phyloP scores from a whole-genome alignment of 805 yeast species.

The Starmerella floricola region DNA sequence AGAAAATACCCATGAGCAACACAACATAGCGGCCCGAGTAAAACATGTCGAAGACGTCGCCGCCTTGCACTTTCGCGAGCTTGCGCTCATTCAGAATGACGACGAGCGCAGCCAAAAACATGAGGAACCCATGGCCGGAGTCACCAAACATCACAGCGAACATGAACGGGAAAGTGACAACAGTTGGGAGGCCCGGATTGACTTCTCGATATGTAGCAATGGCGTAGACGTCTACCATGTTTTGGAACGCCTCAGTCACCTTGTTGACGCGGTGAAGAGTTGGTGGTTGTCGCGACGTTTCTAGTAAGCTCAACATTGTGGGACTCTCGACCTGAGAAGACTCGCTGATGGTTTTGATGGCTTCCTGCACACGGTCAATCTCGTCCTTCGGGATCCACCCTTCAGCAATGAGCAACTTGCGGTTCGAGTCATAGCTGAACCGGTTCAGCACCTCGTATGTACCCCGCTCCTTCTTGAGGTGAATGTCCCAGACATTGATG shows the following conservation, averaged over 20 bases:
- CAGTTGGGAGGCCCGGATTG: conserved; percentile 90
- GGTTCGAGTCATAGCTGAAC: conserved; percentile 68
- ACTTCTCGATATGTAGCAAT: conserved; percentile 86
- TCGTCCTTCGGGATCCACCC: conserved; percentile 93
- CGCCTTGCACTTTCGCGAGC: conserved; percentile 58
- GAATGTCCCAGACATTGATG: conserved; percentile 59
- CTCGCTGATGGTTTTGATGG: conserved; percentile 54
- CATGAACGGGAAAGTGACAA: conserved; percentile 94
- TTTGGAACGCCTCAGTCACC: conserved; percentile 85
- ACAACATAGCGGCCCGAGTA: conserved; percentile 84
- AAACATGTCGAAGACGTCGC: conserved; percentile 95
- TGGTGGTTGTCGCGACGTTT: conserved; percentile 73
- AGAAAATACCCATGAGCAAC: conserved; percentile 82
- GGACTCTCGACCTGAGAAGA: conserved; percentile 33
- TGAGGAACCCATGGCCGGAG: conserved; percentile 84
- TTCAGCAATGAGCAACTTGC: conserved; percentile 82
- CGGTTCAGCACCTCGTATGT: conserved; percentile 66
- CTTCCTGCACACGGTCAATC: conserved; percentile 47
- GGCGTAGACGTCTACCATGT: conserved; percentile 92
- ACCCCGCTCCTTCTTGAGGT: conserved; percentile 66
- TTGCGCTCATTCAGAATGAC: conserved; percentile 64
- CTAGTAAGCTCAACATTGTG: conserved; percentile 43
- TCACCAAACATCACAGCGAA: conserved; percentile 99
- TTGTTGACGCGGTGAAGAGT: conserved; percentile 91
- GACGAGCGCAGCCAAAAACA: conserved; percentile 57